Evolutionary conservation across 1,284 basidiomycete genomes (phyloP), one percentile per base, ranked within the genome.

Genomic region (Ustilago esculenta): DNA sequence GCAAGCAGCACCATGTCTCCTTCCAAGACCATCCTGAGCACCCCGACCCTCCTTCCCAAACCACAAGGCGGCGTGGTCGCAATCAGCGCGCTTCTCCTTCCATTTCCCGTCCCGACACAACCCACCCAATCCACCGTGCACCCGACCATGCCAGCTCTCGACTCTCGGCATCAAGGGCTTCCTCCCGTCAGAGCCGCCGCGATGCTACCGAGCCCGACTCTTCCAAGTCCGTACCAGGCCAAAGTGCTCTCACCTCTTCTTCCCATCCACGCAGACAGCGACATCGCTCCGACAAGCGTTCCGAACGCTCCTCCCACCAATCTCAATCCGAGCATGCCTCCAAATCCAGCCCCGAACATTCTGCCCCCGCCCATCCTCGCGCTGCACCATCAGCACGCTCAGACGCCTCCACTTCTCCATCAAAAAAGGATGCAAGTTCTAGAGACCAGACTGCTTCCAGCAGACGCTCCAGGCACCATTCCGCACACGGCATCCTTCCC

Each of bases 1-100:
- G 55, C 37, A 65, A 65, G 27, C 66, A 63, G 37, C 59, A 69
- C 29, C 66, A 63, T 46, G 66, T 69, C 40, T 69, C 66, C 4
- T 69, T 69, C 40, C 55, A 69, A 21, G 66, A 69, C 6, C 45
- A 63, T n/a, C 25, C 49, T 2, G 58, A 58, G 4, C 54, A 53
- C 2, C 18, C 46, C 5, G 55, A 59, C 2, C 35, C 49, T 12
- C 20, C 54, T 9, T 21, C 49, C 17, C 55, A 44, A n/a, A 53
- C 12, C 15, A 24, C 41, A 20, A 57, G 45, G 37, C 59, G 47
- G 6, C 51, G 59, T 3, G 59, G 59, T 15, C 57, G 65, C 29
- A 42, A 34, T 24, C 58, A 61, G 7, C 57, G 58, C 37, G 36
- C 44, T 10, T 50, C 61, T 20, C 35, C 57, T 3, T 24, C 45